Percentiles rank a stretch among this genome's conserved stretches.
These are phyloP conservation scores for Calonectria fujianensis DNA, from an alignment of 2,329 filamentous ascomycete species.

Conservation along the genomic window DNA sequence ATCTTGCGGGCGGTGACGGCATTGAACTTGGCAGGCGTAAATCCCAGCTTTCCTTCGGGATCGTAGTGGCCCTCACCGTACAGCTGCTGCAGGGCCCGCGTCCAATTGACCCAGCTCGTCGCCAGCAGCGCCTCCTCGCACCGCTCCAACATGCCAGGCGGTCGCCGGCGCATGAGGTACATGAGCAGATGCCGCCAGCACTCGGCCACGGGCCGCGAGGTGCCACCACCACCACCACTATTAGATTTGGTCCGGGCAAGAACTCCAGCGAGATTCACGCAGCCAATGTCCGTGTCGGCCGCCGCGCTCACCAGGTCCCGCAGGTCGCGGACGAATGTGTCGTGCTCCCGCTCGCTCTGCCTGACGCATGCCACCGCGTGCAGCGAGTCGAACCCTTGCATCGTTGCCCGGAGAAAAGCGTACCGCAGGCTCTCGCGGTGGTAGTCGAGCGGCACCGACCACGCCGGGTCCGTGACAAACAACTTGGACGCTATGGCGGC, in stretches of 20 bases:
- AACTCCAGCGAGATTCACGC: conserved; percentile 37
- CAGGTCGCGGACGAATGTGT: conserved; percentile 32
- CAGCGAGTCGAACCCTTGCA: conserved; percentile 19
- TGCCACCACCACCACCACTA: neutral
- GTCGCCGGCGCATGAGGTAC: conserved; percentile 38
- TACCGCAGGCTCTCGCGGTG: conserved; percentile 36
- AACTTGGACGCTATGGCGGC: neutral
- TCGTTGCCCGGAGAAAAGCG: conserved; percentile 23
- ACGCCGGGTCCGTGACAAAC: conserved; percentile 21
- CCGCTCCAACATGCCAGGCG: conserved; percentile 33
- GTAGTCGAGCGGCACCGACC: conserved; percentile 28
- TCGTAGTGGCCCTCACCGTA: conserved; percentile 37
- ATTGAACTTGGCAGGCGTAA: conserved; percentile 41
- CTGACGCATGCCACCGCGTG: conserved; percentile 39
- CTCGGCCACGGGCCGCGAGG: conserved; percentile 19
- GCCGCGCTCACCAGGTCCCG: conserved; percentile 17
- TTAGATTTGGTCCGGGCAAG: conserved; percentile 16
- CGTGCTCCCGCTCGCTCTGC: conserved; percentile 37
- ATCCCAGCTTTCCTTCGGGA: conserved; percentile 39
- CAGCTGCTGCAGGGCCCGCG: conserved; percentile 29
- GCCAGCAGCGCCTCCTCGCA: conserved; percentile 19
- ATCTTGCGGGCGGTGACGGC: conserved; percentile 34
- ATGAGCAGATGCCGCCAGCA: conserved; percentile 41
- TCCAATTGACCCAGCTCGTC: conserved; percentile 38
- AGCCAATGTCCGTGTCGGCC: conserved; percentile 34